Base-by-base conservation (phyloP, 352 stramenopile genomes). In the Phytophthora vignae region DNA sequence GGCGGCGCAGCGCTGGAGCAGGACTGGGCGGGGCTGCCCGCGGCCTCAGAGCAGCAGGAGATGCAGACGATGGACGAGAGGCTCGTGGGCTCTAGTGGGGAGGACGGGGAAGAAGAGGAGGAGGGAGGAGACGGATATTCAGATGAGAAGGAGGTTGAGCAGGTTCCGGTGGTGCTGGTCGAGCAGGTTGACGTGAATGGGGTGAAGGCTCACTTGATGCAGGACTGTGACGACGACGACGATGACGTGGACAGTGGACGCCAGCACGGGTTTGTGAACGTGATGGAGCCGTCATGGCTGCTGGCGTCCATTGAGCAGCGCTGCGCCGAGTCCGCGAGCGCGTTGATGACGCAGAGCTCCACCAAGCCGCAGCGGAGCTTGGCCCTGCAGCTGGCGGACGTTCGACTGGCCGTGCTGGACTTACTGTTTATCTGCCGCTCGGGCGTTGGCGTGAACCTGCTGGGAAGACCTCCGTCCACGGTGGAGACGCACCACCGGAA, bases 261-360 rank as follows among this genome's bases (percentile, higher is more conserved):
- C 2, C 62, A 76, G 2, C 75, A 81, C 60, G 74, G 76, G 3
- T 91, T 92, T 57, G 85, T 94, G n/a, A 78, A 94, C 64, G 77
- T 92, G 27, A 93, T 94, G 87, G 69, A 91, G 52, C 62, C 81
- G 36, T 86, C 85, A 67, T 94, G 87, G 87, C 72, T 94, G 15
- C 67, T 94, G 42, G 72, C 82, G n/a, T 91, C 83, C 5, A 85
- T 94, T 38, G 79, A 91, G 38, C 73, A 92, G 60, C 84, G 84
- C 15, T 91, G 83, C 38, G 72, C 76, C 14, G 68, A 77, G 17
- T 73, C 75, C 1, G 70, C 81, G 2, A 78, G 77, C 6, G 79
- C 77, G 5, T 38, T 90, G 7, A 58, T 70, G 15, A 66, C 71
- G 1, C 64, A 74, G 58, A 69, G 46, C 33, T 60, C 60, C 2